Base-by-base conservation (phyloP, 768 basidiomycete species). In the Suillus subaureus region DNA sequence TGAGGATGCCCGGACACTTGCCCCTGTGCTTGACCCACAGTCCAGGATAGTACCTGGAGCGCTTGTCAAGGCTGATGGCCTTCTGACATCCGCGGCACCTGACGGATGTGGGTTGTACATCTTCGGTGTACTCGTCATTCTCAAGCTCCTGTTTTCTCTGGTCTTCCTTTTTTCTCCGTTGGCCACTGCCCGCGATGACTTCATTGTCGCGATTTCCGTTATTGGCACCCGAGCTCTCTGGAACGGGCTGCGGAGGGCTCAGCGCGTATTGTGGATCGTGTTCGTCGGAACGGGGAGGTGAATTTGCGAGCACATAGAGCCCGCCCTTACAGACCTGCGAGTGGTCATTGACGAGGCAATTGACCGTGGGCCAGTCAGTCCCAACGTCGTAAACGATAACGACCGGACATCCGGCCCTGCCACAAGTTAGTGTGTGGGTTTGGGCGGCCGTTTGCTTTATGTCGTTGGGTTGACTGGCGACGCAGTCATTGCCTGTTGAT, bases 21-120 rank as follows among this genome's bases (percentile, higher is more conserved):
- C 47, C 23, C 54, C 63, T 72, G 65, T 79, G 78, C 64, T 79
- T 79, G 63, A 51, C 33, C 78, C 78, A 79, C 9, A 79, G 39
- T 9, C 77, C 78, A 28, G 78, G 77, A 58, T 78, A 79, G 68
- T 79, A 79, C 31, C 65, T 61, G 3, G 70, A 75, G 52, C 78
- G 62, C 60, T 75, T 74, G 55, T 79, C 77, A n/a, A 79, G 72
- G 39, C 72, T 74, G 56, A 79, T 78, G 21, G 61, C 67, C 65
- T 63, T 78, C 31, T 60, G 15, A 39, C 77, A 79, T 37, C 71
- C 74, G 13, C 45, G 43, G 45, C 78, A 79, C 3, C 65, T 63
- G 5, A 79, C 76, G 35, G 71, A 78, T 33, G 68, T 77, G 18
- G 60, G 47, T 49, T 13, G 47, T 23, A 49, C 47, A 49, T 49